Evolutionary conservation across 352 stramenopile genomes (phyloP).

Genomic region (Globisporangium paddicum): DNA sequence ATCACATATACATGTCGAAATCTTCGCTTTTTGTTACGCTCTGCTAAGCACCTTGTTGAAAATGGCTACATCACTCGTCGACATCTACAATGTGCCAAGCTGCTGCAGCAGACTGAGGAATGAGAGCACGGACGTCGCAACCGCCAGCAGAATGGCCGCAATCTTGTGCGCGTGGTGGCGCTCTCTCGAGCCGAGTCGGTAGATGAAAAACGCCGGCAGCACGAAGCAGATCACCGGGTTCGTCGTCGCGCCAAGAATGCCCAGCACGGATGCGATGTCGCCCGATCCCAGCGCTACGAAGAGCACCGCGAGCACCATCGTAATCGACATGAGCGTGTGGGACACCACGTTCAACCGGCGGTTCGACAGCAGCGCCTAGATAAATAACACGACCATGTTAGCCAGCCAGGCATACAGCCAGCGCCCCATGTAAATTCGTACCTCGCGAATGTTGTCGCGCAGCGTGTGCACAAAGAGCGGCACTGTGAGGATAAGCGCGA

Average conservation of each 20-base stretch:
- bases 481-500: conserved; percentile 79
- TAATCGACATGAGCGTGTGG: conserved; percentile 45
- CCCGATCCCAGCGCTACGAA: conserved; percentile 61
- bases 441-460: conserved; percentile 78
- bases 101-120: conserved; percentile 57
- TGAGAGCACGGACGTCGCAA: conserved; percentile 40
- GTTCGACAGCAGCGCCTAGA: conserved; percentile 39
- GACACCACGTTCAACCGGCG: conserved; percentile 35
- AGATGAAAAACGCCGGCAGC: conserved; percentile 78
- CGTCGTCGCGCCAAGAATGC: conserved; percentile 74
- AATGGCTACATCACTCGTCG: background rate
- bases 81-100: conserved; percentile 11
- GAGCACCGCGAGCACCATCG: conserved; percentile 37
- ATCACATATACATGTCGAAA: background rate
- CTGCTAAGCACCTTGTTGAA: background rate
- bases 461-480: conserved; percentile 85
- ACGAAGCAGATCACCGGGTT: conserved; percentile 88
- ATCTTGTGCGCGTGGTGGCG: conserved; percentile 36
- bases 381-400: conserved; percentile 9
- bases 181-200: conserved; percentile 35
- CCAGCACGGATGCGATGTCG: conserved; percentile 83
- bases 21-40: background rate
- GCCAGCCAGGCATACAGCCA: background rate
- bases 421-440: no score
- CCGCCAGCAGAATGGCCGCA: conserved; percentile 36